Evolutionary conservation across 306 rosid species (phyloP), one percentile per base, ranked within the genome.

Genomic region (Chamaecrista fasciculata): DNA sequence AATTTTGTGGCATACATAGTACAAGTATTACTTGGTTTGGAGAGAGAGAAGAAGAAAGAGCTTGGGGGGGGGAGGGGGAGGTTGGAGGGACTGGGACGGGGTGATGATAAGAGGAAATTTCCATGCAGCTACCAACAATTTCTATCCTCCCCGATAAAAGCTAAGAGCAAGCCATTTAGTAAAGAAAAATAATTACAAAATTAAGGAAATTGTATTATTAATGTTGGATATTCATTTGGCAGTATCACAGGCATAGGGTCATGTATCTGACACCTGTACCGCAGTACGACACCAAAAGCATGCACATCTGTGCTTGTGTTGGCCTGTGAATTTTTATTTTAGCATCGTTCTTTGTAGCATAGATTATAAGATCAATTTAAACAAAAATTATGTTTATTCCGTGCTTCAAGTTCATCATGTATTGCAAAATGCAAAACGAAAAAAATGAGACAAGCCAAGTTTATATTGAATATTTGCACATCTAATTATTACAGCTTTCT

Each of bases 401-500:
- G 19, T 26, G 56, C 37, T 48, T 8, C n/a, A 31, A 56, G 18
- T 23, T 60, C 53, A 52, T 64, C 8, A 48, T 59, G 34, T 28
- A 28, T 53, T 53, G 23, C 46, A 62, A 15, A 65, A 24, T 76
- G 76, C 43, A 28, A 71, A 61, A 47, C 51, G n/a, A 57, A 62
- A 48, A 33, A 55, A 19, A 55, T 67, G 72, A 60, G 70, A 66
- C 53, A 64, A 62, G 52, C 12, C 48, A 11, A 31, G 48, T 48
- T 60, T 61, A 29, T 66, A 66, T 58, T 72, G 31, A 66, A 66
- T 31, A 34, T 37, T 57, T 28, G 18, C 51, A 5, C 25, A 1
- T 67, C 28, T 34, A 40, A 34, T 67, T 20, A 62, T 60, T 33
- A 63, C 75, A 94, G 99, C 91, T 94, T 48, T 94, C 99, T 70